Evolutionary conservation across 2,329 filamentous ascomycete species (phyloP).

Genomic region (Rhinocladiella similis): DNA sequence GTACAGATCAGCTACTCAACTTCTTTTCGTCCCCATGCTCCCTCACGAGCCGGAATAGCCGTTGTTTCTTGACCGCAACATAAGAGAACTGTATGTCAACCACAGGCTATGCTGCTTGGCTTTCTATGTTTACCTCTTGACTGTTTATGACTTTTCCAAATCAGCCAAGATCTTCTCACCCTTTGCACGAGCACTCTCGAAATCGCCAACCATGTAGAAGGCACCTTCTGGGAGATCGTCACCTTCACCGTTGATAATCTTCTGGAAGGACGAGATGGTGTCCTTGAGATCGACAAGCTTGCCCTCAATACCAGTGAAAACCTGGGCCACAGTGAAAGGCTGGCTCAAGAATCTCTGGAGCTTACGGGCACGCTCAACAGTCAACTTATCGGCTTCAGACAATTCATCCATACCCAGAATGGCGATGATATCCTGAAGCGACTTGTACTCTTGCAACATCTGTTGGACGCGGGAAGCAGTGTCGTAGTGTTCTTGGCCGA

Average conservation of each 20-base stretch:
- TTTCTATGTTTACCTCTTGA: constrained; percentile 1
- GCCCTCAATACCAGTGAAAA: constrained; percentile 82
- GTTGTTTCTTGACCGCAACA: background rate
- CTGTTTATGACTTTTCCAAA: constrained; percentile 64
- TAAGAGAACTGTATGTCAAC: background rate
- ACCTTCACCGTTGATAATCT: constrained; percentile 91
- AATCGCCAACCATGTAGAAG: constrained; percentile 98
- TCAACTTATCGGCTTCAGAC: constrained; percentile 98
- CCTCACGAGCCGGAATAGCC: background rate
- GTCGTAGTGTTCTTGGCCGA: constrained; percentile 97
- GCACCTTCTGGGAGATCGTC: constrained; percentile 91
- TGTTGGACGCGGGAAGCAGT: constrained; percentile 94
- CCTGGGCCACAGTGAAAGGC: constrained; percentile 88
- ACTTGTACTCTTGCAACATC: constrained; percentile 99
- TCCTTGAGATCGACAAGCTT: constrained; percentile 97
- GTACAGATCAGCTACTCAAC: constrained; percentile 3
- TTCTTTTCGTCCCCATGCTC: constrained; percentile 1
- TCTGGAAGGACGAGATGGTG: constrained; percentile 96
- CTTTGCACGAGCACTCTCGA: constrained; percentile 89
- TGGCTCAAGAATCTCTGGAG: constrained; percentile 99
- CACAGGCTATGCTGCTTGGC: constrained; percentile 2
- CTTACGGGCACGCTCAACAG: constrained; percentile 99
- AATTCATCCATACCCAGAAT: constrained; percentile 99
- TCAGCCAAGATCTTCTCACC: constrained; percentile 99
- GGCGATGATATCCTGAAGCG: constrained; percentile 99